A percentile compares a stretch with the other conserved stretches of the same genome.
Conservation (phyloP, 768 basidiomycete genomes). For the Piloderma croceum region DNA sequence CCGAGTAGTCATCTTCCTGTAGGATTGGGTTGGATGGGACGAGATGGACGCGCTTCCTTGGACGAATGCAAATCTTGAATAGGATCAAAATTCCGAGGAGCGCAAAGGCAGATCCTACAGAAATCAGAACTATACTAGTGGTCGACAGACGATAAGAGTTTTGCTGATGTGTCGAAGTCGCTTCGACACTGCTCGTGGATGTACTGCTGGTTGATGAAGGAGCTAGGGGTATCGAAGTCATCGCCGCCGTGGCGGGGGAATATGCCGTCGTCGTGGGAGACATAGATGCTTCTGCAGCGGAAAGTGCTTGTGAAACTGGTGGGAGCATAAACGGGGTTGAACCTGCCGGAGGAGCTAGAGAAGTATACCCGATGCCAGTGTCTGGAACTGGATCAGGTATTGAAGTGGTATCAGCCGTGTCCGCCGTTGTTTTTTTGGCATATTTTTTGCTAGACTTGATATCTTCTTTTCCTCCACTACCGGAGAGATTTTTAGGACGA, state of each 20-base stretch:
- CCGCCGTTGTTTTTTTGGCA: constrained; percentile 10
- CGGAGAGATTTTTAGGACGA: too few relatives aligned
- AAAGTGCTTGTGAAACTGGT: not conserved
- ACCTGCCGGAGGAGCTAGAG: too few relatives aligned
- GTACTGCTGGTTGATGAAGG: not conserved
- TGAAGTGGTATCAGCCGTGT: constrained; percentile 31
- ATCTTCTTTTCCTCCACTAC: constrained; percentile 7
- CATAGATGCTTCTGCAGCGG: not conserved
- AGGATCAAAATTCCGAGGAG: constrained; percentile 45
- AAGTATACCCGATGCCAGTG: constrained; percentile 32
- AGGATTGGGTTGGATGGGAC: constrained; percentile 74
- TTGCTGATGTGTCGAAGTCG: too few relatives aligned
- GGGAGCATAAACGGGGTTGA: too few relatives aligned
- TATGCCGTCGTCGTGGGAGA: not conserved
- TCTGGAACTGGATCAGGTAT: constrained; percentile 50
- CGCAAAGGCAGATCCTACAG: constrained; percentile 45
- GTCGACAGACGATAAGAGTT: not conserved
- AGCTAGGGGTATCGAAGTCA: not conserved
- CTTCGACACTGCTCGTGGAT: not conserved
- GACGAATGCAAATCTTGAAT: constrained; percentile 43
- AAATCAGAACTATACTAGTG: constrained; percentile 43
- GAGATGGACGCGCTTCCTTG: constrained; percentile 47
- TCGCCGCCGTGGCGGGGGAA: not conserved
- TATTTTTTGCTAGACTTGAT: not conserved
- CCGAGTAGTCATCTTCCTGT: constrained; percentile 48